Evolutionary conservation across 768 basidiomycete genomes (phyloP), one percentile per base, ranked within the genome.

Genomic region (Suillus clintonianus): DNA sequence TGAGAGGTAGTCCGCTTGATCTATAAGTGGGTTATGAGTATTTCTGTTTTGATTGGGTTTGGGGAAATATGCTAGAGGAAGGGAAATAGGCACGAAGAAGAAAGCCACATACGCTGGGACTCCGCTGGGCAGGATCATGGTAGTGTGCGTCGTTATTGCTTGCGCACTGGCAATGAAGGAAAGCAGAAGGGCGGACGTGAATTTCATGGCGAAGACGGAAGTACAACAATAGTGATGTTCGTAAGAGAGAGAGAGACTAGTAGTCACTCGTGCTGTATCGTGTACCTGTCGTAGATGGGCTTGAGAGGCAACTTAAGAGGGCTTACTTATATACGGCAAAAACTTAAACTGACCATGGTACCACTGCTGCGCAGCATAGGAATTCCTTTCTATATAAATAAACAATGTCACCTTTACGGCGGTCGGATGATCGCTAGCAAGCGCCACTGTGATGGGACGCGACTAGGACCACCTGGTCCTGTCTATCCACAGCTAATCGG

Each of bases 1-100:
- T 67, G 10, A 70, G 61, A 7, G 70, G 67, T 22, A 50, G 54
- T 9, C 64, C 65, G 57, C 72, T 72, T 62, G 72, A 71, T n/a
- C 74, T 74, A 19, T 22, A 19, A 27, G 43, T n/a, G 55, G 27
- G 39, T 54, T 13, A 15, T 55, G n/a, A 55, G 34, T 36, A 54
- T 34, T 54, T 34, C 14, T 14, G 54, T 36, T 55, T 37, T 36
- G 19, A n/a, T 37, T 37, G 7, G n/a, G n/a, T 54, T 55, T 36
- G 51, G 10, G n/a, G 0, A 11, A n/a, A 45, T n/a, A 6, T 10
- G 43, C n/a, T 45, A 45, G 43, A 45, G 54, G 10, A 45, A 11
- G 24, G 15, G 8, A 51, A 10, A 41, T 17, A 47, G 3, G 6
- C 17, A 14, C 22, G 6, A 42, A 37, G 45, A 14, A 51, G 15